Base-by-base conservation (phyloP, 495 filamentous ascomycete genomes). In the Rostrohypoxylon terebratum region DNA sequence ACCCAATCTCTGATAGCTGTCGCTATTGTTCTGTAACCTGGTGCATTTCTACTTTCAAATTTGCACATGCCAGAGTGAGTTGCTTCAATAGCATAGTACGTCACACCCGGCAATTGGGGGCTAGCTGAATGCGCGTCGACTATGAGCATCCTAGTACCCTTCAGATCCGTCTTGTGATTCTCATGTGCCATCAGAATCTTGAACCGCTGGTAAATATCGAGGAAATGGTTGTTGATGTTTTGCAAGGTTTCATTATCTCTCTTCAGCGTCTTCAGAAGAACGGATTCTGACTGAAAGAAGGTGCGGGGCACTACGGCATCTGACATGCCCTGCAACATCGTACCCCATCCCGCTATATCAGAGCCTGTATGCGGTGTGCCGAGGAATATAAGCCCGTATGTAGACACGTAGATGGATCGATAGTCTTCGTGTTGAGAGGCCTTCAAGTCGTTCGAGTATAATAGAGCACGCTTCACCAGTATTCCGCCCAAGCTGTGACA, bases 61-160 rank as follows among this genome's bases (percentile, higher is more conserved):
- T 93, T 96, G 83, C 90, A 94, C 92, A 97, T 96, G 38, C 88
- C 85, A n/a, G 90, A 91, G 77, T 97, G 93, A n/a, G 88, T 90
- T 1, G 91, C 90, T 71, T 94, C 91, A 51, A 97, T 93, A 13
- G 91, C 90, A 73, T 90, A 92, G 51, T 91, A 89, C 61, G 89
- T 89, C 0, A 92, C 92, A 61, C 92, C 90, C 16, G 91, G 90
- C 18, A 92, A 79, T 47, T 91, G 89, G 4, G 93, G 93, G 23
- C 90, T 87, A 0, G 92, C 93, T 1, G 93, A 95, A 25, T 81
- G 81, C 44, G 93, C 86, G 48, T 95, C 93, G 4, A 97, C 93
- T 61, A 94, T 87, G 54, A 86, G 73, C 48, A 73, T 69, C 72
- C 85, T 87, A 0, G 87, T 88, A 9, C 89, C 89, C 58, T 85